Base-by-base conservation (phyloP, 331 rosid genomes). In the Rosa hybrid region DNA sequence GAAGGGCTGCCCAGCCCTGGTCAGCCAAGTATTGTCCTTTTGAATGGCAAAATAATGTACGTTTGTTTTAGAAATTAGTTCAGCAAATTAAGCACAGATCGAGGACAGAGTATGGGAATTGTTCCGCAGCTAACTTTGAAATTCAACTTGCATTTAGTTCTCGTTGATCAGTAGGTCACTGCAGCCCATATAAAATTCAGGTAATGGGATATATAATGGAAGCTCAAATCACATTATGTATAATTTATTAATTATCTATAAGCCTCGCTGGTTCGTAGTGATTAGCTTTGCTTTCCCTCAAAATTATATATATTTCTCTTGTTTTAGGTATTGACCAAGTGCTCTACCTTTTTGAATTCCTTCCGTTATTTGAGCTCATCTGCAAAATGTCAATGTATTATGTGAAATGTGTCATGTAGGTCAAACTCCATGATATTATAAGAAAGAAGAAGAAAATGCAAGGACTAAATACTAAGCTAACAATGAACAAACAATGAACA, bases 311-410 rank as follows among this genome's bases (percentile, higher is more conserved):
- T 77, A 49, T 68, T 83, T 84, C 76, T 87, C 86, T 86, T 51
- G 83, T 93, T 90, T 90, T 92, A 89, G 97, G 92, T 92, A 83
- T 92, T 88, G 96, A 91, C 96, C 87, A 83, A 86, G 80, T 68
- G 84, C 62, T 42, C 23, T 1, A n/a, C 72, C 45, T 80, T 63
- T 89, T 82, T 84, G 71, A 65, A 65, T 65, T 65, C 81, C 77
- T 75, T 23, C 68, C 82, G 68, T 74, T 20, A 84, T 83, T 77
- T 73, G 84, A 63, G 83, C 70, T 54, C 74, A 78, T 78, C 79
- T 74, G 72, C 72, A 45, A 23, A 76, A 62, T 76, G 60, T 76
- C 72, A 76, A 76, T 60, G 42, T 23, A 76, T 34, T 60, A 64
- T 65, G 63, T 64, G 80, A 34, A 77, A 18, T 64, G 39, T 30